phyloP scores from a whole-genome alignment of 345 rosid genomes.

The Microthlaspi erraticum region DNA sequence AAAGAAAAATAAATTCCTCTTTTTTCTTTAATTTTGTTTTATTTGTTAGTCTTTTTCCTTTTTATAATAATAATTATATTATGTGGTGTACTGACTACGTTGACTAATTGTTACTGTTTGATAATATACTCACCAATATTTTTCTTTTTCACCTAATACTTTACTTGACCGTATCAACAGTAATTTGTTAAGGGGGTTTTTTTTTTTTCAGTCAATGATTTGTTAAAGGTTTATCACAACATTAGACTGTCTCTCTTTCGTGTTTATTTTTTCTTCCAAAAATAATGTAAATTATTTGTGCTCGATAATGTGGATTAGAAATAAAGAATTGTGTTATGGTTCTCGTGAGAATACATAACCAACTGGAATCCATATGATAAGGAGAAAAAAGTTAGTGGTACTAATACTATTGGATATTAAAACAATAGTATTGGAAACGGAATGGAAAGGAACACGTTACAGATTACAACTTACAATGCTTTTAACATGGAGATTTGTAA shows the following conservation, averaged over 20 bases:
- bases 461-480: conserved; percentile 36
- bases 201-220: too few relatives aligned
- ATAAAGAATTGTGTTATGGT: not conserved
- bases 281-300: not conserved
- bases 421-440: conserved; percentile 11
- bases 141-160: not conserved
- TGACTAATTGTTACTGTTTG: conserved; percentile 36
- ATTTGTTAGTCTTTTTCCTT: not conserved
- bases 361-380: not conserved
- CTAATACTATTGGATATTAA: not conserved
- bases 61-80: not conserved
- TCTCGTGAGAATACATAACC: conserved; percentile 16
- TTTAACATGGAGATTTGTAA: conserved; percentile 37
- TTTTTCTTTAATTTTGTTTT: conserved; percentile 3
- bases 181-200: conserved; percentile 38
- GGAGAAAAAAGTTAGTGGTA: not conserved
- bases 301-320: conserved; percentile 1
- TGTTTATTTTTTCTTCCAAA: not conserved
- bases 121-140: not conserved
- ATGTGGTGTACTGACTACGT: conserved; percentile 24
- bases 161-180: conserved; percentile 28
- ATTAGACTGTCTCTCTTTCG: conserved; percentile 15
- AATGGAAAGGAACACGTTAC: conserved; percentile 39
- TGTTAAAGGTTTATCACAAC: conserved; percentile 30
- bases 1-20: not conserved